Percentiles rank a stretch among this genome's conserved stretches.
phyloP scores from a whole-genome alignment of 1,139 yeast genomes.

The Pichia sp. region DNA sequence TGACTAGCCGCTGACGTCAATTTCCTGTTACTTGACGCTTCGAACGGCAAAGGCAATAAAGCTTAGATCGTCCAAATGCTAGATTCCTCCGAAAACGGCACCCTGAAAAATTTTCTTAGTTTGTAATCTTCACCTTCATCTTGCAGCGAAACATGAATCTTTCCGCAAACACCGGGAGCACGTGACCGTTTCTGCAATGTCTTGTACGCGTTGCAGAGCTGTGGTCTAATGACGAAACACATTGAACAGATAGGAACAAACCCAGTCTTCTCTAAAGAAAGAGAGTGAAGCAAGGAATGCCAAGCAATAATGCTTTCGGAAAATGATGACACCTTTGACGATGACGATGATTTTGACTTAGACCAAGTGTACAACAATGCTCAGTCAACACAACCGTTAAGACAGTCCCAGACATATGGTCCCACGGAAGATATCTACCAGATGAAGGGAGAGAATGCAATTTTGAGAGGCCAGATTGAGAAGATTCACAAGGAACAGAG shows the following conservation, averaged over 20 bases:
- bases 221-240: background rate
- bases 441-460: conserved; percentile 76
- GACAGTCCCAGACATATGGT: background rate
- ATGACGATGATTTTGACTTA: conserved; percentile 30
- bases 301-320: conserved; percentile 1
- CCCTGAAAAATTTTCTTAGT: conserved; percentile 2
- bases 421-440: conserved; percentile 34
- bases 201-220: background rate
- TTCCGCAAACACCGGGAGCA: background rate
- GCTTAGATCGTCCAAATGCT: background rate
- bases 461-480: conserved; percentile 60
- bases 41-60: background rate
- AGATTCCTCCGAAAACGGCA: background rate
- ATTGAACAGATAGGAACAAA: background rate
- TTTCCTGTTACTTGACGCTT: background rate
- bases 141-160: background rate
- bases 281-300: background rate
- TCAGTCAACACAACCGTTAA: conserved; percentile 7
- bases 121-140: background rate
- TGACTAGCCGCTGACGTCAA: background rate
- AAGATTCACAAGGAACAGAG: conserved; percentile 44
- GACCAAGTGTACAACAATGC: conserved; percentile 16
- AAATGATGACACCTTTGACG: conserved; percentile 30
- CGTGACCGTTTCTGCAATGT: background rate
- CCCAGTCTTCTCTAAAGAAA: background rate